phyloP scores from a whole-genome alignment of 2,329 filamentous ascomycete genomes.

The Alternaria sp. region DNA sequence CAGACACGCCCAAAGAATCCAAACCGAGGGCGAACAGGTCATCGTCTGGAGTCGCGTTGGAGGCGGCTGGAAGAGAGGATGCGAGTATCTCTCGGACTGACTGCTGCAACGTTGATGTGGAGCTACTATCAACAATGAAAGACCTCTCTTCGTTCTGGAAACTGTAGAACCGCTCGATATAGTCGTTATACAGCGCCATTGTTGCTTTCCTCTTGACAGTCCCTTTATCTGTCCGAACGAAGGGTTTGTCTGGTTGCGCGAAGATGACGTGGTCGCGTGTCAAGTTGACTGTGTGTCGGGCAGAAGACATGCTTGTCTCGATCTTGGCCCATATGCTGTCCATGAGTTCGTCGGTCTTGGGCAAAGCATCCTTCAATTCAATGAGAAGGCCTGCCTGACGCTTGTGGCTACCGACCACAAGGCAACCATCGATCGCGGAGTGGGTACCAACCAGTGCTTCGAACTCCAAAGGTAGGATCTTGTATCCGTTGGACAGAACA shows the following conservation, averaged over 20 bases:
- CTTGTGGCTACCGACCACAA: slow-evolving; percentile 36
- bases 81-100: slow-evolving; percentile 15
- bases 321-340: slow-evolving; percentile 56
- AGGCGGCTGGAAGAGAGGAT: slow-evolving; percentile 10
- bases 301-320: slow-evolving; percentile 51
- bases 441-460: slow-evolving; percentile 35
- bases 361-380: slow-evolving; percentile 27
- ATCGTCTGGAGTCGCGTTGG: slow-evolving; percentile 22
- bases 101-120: slow-evolving; percentile 3
- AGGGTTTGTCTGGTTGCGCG: slow-evolving; percentile 53
- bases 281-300: slow-evolving; percentile 50
- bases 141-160: slow-evolving; percentile 1
- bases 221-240: slow-evolving; percentile 56
- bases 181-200: slow-evolving; percentile 50
- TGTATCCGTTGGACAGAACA: slow-evolving; percentile 30
- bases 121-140: slow-evolving; percentile 13
- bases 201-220: slow-evolving; percentile 54
- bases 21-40: slow-evolving; percentile 45
- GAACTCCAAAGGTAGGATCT: slow-evolving; percentile 24
- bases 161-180: slow-evolving; percentile 58
- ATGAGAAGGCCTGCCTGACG: slow-evolving; percentile 41
- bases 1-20: slow-evolving; percentile 42
- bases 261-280: slow-evolving; percentile 53
- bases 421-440: slow-evolving; percentile 36
- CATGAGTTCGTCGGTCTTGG: slow-evolving; percentile 36